Conservation (phyloP, 177 flowering plant genomes). For the Vitis hybrid region DNA sequence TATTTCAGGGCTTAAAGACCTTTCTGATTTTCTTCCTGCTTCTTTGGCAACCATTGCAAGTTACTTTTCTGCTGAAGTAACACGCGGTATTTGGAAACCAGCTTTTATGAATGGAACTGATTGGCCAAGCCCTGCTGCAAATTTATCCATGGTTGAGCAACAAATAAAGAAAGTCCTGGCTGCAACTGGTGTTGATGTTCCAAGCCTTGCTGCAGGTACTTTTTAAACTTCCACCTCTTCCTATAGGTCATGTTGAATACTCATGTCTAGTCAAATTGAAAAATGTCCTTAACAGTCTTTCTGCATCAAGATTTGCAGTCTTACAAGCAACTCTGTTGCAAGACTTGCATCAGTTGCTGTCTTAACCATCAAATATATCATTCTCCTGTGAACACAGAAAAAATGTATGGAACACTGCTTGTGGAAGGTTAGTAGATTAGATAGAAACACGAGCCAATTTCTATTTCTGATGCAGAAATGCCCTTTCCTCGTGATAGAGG, state of each 20-base stretch:
- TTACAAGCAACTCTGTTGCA: background rate
- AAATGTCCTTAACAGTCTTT: no score
- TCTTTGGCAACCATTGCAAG: conserved; percentile 43
- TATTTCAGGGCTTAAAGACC: conserved; percentile 45
- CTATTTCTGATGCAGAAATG: background rate
- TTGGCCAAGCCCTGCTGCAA: conserved; percentile 59
- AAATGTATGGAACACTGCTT: background rate
- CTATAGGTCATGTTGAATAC: no score
- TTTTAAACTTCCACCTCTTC: background rate
- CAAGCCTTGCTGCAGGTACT: conserved; percentile 42
- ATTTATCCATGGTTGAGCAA: conserved; percentile 39
- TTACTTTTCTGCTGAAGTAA: conserved; percentile 53
- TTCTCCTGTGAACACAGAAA: background rate
- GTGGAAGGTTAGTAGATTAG: background rate
- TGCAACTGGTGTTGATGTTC: conserved; percentile 51
- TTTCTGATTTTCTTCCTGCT: conserved; percentile 56
- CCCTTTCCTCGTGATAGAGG: background rate
- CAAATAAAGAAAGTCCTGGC: conserved; percentile 45
- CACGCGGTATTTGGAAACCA: conserved; percentile 53
- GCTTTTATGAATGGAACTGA: conserved; percentile 56
- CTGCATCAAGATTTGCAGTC: no score
- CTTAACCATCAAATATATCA: background rate
- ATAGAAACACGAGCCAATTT: background rate
- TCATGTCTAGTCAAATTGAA: no score
- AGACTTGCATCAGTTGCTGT: no score